Base-by-base conservation (phyloP, 768 basidiomycete species). In the Tricholoma furcatifolium region DNA sequence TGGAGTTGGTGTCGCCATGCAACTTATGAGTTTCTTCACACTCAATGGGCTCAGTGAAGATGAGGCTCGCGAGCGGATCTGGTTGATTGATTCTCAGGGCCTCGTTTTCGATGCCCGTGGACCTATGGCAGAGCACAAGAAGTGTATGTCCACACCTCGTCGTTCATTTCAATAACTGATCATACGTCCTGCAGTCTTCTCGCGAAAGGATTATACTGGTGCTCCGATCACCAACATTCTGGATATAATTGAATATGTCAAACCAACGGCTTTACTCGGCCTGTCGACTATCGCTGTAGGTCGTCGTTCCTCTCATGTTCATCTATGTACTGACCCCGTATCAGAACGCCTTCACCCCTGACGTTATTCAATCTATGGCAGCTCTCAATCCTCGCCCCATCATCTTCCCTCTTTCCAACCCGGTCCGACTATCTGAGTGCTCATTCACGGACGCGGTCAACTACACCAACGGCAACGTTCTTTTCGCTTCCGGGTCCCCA, bases 371-470 rank as follows among this genome's bases (percentile, higher is more conserved):
- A 57, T 72, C 79, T 1, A 93, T 97, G 93, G 81, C 86, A 15
- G 77, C 79, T 24, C 77, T 88, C 62, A 96, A 94, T 68, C 74
- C 81, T 4, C 81, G 84, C 15, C 94, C 94, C 20, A 93, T 96
- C 73, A 82, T 96, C 66, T 96, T 96, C 79, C 91, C 94, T 30
- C 82, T 96, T 9, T 92, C 90, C 20, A 97, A 96, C 74, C 94
- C 94, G 40, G 81, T 88, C 51, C 75, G 77, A n/a, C 76, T 90
- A 43, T 87, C 86, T 6, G 91, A 93, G 65, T 90, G 88, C 66
- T 84, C 85, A 20, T 93, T 90, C 68, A 69, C 81, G 42, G 86
- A 91, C 46, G 89, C 89, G 2, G 80, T 93, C 39, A 70, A 73
- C 43, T 76, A 84, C 71, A 88, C 91, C 3, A 70, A 82, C 39